Evolutionary conservation across 106 monocot genomes (phyloP), one percentile per base, ranked within the genome.

Genomic region (Dioscorea zingiberensis): DNA sequence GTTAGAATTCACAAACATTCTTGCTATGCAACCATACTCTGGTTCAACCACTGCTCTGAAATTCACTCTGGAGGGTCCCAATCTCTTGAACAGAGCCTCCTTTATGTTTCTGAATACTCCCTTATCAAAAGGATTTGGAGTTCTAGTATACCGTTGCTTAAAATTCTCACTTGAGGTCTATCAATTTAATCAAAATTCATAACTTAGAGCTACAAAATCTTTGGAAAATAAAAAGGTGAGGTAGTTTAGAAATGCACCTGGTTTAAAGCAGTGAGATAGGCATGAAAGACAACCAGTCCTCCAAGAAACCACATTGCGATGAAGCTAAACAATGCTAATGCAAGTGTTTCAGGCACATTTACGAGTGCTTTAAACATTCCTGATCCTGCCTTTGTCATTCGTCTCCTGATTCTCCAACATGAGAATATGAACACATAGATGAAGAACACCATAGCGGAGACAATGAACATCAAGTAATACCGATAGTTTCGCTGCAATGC

Each of bases 151-250:
- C 14, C 55, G 27, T 44, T 60, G 65, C 48, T 81, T 84, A 46
- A 62, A 81, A 62, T 78, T 84, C 65, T 88, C 84, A 11, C 61
- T 27, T 4, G 72, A 75, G 19, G 88, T 88, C 81, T 77, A 63
- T 22, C 16, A 56, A 27, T 63, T 44, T 13, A 28, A 59, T 13
- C 8, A 29, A 3, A 3, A 30, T 54, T 3, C 19, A 51, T 44
- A 22, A 66, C 4, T 11, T 23, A 17, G 13, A 7, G 18, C 30
- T 15, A 21, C 30, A 61, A 17, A 25, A 3, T 38, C 1, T 38
- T 38, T n/a, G n/a, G n/a, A n/a, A 10, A 51, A 4, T 38, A 32
- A 17, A 32, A 61, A 18, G 3, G 3, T 17, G 19, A 14, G 29
- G 10, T 27, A 28, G 28, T 15, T n/a, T 46, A 45, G 15, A 62